phyloP scores from a whole-genome alignment of 768 basidiomycete genomes.

The Rhodosporidiobolus odoratus region DNA sequence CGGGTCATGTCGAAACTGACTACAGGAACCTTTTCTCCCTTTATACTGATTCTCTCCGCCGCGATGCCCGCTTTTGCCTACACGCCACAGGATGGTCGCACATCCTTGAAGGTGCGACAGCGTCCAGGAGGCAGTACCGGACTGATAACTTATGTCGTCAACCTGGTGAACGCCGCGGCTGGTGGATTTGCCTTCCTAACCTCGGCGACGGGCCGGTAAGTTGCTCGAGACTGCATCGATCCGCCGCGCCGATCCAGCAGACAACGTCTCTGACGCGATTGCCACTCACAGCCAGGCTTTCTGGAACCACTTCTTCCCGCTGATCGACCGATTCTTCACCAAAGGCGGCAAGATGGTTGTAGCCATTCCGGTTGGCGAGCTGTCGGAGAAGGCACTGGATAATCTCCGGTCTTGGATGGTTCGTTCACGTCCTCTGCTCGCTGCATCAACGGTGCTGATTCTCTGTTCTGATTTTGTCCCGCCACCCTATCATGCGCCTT shows the following conservation, averaged over 20 bases:
- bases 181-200: not conserved
- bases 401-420: too few species aligned
- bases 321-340: not conserved
- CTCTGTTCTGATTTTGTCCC: too few species aligned
- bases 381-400: not conserved
- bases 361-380: not conserved
- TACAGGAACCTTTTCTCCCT: too few species aligned
- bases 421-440: too few species aligned
- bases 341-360: constrained; percentile 2
- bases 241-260: too few species aligned
- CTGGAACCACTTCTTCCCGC: not conserved
- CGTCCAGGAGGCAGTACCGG: not conserved
- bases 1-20: too few species aligned
- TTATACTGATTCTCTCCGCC: too few species aligned
- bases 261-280: not conserved
- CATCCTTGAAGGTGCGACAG: not conserved
- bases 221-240: too few species aligned
- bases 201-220: not conserved
- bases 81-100: not conserved
- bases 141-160: not conserved
- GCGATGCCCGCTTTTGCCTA: not conserved
- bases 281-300: not conserved
- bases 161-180: not conserved
- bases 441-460: too few species aligned
- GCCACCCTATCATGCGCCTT: too few species aligned